phyloP scores from a whole-genome alignment of 2,329 filamentous ascomycete species.

The Fusarium cicatricum region DNA sequence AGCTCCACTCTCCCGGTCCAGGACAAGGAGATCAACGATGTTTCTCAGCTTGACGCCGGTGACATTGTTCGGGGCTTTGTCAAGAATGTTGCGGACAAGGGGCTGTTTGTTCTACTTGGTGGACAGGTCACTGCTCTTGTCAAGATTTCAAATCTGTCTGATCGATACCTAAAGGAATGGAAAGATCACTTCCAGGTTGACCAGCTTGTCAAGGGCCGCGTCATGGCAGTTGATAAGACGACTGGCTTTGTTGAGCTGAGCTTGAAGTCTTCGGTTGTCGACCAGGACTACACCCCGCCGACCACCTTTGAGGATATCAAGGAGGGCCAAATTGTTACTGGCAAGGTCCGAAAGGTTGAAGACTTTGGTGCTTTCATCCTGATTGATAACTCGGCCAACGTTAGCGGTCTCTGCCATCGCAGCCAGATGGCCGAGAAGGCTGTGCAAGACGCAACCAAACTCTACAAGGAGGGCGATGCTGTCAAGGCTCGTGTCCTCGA shows the following conservation, averaged over 20 bases:
- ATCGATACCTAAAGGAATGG: slow-evolving; percentile 94
- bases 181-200: slow-evolving; percentile 87
- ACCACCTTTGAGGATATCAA: slow-evolving; percentile 80
- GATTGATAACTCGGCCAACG: slow-evolving; percentile 83
- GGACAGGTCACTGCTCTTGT: slow-evolving; percentile 84
- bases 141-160: slow-evolving; percentile 87
- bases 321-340: slow-evolving; percentile 82
- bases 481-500: slow-evolving; percentile 92
- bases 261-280: slow-evolving; percentile 84
- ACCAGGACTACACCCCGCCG: slow-evolving; percentile 78
- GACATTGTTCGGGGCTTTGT: slow-evolving; percentile 91
- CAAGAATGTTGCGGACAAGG: slow-evolving; percentile 88
- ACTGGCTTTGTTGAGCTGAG: slow-evolving; percentile 82
- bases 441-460: slow-evolving; percentile 83
- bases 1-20: slow-evolving; percentile 83
- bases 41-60: slow-evolving; percentile 76
- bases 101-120: slow-evolving; percentile 85
- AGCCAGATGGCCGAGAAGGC: slow-evolving; percentile 88
- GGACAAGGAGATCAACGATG: slow-evolving; percentile 79
- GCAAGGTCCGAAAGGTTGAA: slow-evolving; percentile 91
- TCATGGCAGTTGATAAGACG: slow-evolving; percentile 74
- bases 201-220: slow-evolving; percentile 88
- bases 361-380: slow-evolving; percentile 96
- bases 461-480: slow-evolving; percentile 90
- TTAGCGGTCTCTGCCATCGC: slow-evolving; percentile 92